Base-by-base conservation (phyloP, 1,284 basidiomycete genomes). In the Marasmius tenuissimus region DNA sequence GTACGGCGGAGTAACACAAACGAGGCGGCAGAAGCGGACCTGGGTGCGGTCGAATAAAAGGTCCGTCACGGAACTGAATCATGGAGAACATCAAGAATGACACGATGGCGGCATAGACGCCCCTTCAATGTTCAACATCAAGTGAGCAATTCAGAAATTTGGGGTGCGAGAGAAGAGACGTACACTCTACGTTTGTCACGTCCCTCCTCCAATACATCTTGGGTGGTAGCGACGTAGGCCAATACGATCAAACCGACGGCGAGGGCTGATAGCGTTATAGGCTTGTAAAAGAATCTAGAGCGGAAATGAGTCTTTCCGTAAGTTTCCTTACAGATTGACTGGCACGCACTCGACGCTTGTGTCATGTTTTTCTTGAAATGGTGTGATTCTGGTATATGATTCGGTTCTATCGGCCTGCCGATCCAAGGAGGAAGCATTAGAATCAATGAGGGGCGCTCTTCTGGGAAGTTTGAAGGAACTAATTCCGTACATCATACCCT, bases 31-130 rank as follows among this genome's bases (percentile, higher is more conserved):
- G 20, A 38, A 37, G n/a, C 52, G 34, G 52, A 54, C 52, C 52
- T 63, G 88, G 87, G 71, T 89, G 88, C 0, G 88, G 88, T 53
- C 89, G 85, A 70, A 90, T 80, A 70, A 88, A 91, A 33, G 92
- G 92, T 0, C 92, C 92, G 71, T 94, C 92, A 60, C 92, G 88
- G 71, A 93, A 93, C 69, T 94, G 92, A 51, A 94, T 80, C 83
- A 91, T 89, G 35, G 89, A 90, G 73, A 93, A 94, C 60, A 86
- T 74, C 59, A 93, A 78, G 73, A 93, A 93, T 52, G 87, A 82
- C 18, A 80, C 80, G 54, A 90, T 78, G 14, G 86, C 82, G 61
- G 91, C 92, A 67, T 90, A 91, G 59, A 84, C 79, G 45, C 91
- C 90, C 62, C 89, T 91, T 27, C 27, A 67, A 5, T 64, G 59